Evolutionary conservation across 257 asterid genomes (phyloP).

Genomic region (Cruciata laevipes): DNA sequence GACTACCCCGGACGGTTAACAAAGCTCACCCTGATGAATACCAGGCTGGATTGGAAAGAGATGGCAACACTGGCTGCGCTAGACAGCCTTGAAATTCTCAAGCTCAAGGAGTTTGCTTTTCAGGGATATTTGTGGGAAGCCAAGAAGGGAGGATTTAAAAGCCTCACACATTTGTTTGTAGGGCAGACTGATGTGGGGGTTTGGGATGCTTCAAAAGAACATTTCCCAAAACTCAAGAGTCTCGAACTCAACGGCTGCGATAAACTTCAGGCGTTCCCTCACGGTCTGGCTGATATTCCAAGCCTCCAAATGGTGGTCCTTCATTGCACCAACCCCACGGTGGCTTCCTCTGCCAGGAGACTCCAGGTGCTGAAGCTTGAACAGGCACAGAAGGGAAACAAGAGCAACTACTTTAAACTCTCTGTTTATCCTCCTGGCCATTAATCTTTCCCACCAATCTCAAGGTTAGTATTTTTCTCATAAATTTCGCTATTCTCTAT

Average conservation of each 20-base stretch:
- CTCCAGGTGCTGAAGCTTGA: background rate
- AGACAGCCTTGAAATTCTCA: background rate
- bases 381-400: background rate
- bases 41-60: slow-evolving; percentile 15
- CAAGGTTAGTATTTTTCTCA: background rate
- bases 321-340: background rate
- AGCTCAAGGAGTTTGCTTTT: slow-evolving; percentile 22
- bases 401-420: background rate
- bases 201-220: background rate
- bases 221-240: slow-evolving; percentile 4
- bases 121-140: slow-evolving; percentile 24
- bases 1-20: background rate
- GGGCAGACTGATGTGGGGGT: slow-evolving; percentile 5
- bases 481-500: too few species aligned
- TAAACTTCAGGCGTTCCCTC: slow-evolving; percentile 15
- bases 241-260: slow-evolving; percentile 17
- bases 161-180: background rate
- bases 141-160: background rate
- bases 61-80: background rate
- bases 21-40: background rate
- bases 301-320: background rate
- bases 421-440: background rate
- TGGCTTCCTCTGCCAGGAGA: background rate
- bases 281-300: background rate
- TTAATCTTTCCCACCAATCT: too few species aligned